A percentile compares a stretch with the other conserved stretches of the same genome.
phyloP scores from a whole-genome alignment of 768 basidiomycete species.

The Omphalotus guepiniiformis region DNA sequence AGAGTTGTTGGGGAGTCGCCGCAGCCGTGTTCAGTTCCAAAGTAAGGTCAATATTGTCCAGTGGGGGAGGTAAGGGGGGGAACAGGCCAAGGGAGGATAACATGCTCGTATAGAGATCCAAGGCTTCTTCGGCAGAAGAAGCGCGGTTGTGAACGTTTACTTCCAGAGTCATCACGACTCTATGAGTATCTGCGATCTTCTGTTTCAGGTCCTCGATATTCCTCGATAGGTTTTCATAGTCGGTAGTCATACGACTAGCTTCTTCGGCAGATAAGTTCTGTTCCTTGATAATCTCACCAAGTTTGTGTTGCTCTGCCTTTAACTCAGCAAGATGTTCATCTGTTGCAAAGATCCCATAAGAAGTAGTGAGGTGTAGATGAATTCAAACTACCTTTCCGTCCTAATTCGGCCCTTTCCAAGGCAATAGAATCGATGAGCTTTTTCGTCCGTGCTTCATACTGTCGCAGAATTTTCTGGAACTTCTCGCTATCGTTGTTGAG shows the following conservation, averaged over 20 bases:
- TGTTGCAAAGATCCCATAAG: slow-evolving; percentile 25
- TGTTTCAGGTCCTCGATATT: slow-evolving; percentile 73
- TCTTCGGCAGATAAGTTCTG: slow-evolving; percentile 94
- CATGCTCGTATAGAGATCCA: slow-evolving; percentile 74
- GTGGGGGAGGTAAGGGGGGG: slow-evolving; percentile 67
- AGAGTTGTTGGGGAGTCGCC: slow-evolving; percentile 63
- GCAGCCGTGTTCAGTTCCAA: slow-evolving; percentile 79
- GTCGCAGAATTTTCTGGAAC: slow-evolving; percentile 68
- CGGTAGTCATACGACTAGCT: slow-evolving; percentile 85
- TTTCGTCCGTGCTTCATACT: slow-evolving; percentile 66
- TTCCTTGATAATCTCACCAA: slow-evolving; percentile 64
- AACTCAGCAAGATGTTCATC: slow-evolving; percentile 60
- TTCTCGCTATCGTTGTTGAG: slow-evolving; percentile 74
- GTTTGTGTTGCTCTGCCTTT: slow-evolving; percentile 56
- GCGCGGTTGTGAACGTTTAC: slow-evolving; percentile 77
- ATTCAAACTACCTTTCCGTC: slow-evolving; percentile 41
- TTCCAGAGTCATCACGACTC: slow-evolving; percentile 73
- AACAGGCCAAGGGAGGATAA: slow-evolving; percentile 74
- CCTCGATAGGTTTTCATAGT: slow-evolving; percentile 73
- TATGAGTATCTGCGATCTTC: slow-evolving; percentile 71
- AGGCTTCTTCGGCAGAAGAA: slow-evolving; percentile 75
- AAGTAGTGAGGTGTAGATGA: background rate
- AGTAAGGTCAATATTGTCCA: slow-evolving; percentile 69
- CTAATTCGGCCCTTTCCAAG: slow-evolving; percentile 62
- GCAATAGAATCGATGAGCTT: slow-evolving; percentile 64